Evolutionary conservation across 352 stramenopile genomes (phyloP).

Genomic region (Lagenidium giganteum): DNA sequence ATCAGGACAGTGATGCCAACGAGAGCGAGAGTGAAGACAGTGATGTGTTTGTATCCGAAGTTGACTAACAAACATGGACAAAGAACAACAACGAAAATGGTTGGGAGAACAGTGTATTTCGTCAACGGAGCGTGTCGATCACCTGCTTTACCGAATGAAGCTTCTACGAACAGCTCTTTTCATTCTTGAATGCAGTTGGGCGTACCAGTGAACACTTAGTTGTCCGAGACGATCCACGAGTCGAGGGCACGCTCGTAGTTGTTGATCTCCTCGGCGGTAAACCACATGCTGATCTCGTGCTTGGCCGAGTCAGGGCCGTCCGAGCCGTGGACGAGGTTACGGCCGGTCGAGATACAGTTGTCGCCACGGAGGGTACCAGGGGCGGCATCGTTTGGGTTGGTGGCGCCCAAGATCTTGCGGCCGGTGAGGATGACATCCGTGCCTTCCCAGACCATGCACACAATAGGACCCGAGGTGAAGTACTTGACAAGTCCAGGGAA

Average conservation of each 20-base stretch:
- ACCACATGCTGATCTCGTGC: slow-evolving; percentile 94
- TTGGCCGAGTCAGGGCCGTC: slow-evolving; percentile 89
- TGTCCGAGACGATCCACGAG: slow-evolving; percentile 86
- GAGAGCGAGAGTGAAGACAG: slow-evolving; percentile 3
- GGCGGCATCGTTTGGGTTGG: slow-evolving; percentile 92
- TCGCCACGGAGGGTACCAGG: slow-evolving; percentile 93
- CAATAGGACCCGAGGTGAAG: slow-evolving; percentile 92
- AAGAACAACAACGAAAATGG: too few relatives aligned
- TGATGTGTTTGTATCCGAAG: too few relatives aligned
- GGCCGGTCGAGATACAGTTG: slow-evolving; percentile 88
- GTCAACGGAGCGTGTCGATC: too few relatives aligned
- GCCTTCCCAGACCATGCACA: slow-evolving; percentile 94
- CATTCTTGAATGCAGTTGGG: neutral
- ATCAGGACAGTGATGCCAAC: neutral
- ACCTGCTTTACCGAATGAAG: too few relatives aligned
- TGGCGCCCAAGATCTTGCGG: slow-evolving; percentile 94
- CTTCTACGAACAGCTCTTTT: too few relatives aligned
- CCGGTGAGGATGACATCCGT: slow-evolving; percentile 93
- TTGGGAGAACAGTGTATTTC: too few relatives aligned
- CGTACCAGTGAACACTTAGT: slow-evolving; percentile 36
- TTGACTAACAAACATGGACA: too few relatives aligned
- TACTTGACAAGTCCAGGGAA: slow-evolving; percentile 89
- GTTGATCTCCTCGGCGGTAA: slow-evolving; percentile 87
- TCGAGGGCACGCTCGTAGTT: slow-evolving; percentile 88
- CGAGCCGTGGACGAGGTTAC: slow-evolving; percentile 93